These are phyloP conservation scores for Mucor indicus DNA, from an alignment of 371 early-diverging fungal species.

Conservation along the genomic window DNA sequence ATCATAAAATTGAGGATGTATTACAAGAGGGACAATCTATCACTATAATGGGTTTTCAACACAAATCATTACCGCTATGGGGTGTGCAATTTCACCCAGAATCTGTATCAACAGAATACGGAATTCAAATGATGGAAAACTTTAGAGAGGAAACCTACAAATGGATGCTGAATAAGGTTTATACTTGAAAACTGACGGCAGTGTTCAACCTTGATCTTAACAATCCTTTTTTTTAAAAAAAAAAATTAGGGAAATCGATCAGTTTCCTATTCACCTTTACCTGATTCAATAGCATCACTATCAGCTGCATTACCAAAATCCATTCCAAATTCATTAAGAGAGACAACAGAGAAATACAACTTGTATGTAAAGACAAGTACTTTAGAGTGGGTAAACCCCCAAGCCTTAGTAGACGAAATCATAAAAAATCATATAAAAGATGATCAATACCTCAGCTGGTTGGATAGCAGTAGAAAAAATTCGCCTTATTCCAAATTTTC, in stretches of 20 bases:
- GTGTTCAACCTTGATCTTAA: too few relatives aligned
- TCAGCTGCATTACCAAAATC: conserved; percentile 13
- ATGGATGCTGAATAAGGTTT: conserved; percentile 38
- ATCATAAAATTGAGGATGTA: conserved; percentile 4
- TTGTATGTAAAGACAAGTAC: conserved; percentile 10
- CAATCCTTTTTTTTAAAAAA: neutral
- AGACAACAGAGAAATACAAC: neutral
- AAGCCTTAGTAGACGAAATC: conserved; percentile 20
- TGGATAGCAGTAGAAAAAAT: conserved; percentile 20
- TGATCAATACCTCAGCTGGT: conserved; percentile 7
- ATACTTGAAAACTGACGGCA: too few relatives aligned
- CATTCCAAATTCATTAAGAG: neutral
- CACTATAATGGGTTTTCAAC: conserved; percentile 83
- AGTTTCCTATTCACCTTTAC: neutral
- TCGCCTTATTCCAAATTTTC: conserved; percentile 43
- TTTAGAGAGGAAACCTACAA: conserved; percentile 56
- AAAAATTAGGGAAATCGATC: conserved; percentile 3
- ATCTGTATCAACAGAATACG: conserved; percentile 85
- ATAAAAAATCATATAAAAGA: conserved; percentile 3
- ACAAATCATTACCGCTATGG: conserved; percentile 69
- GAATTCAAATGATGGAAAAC: conserved; percentile 67
- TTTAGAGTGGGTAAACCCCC: conserved; percentile 28
- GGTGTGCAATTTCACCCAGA: conserved; percentile 98
- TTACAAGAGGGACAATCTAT: conserved; percentile 6
- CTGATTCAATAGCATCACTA: neutral